Evolutionary conservation across 2,329 filamentous ascomycete genomes (phyloP).

Genomic region (Pseudocercospora eumusae): DNA sequence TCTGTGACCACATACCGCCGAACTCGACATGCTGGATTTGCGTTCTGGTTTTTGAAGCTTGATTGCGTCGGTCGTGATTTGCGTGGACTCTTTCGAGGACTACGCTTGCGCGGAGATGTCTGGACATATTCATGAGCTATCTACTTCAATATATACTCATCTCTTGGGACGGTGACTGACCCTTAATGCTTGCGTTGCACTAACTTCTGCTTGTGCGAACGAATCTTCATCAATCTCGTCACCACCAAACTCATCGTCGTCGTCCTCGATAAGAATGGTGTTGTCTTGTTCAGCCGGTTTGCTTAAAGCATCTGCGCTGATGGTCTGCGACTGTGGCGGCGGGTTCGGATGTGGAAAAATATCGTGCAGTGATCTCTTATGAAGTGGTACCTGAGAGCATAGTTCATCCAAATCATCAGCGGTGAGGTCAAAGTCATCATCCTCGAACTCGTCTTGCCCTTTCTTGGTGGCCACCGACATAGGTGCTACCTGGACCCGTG

Average conservation of each 20-base stretch:
- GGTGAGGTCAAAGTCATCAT: slow-evolving; percentile 52
- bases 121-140: slow-evolving; percentile 40
- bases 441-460: slow-evolving; percentile 48
- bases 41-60: slow-evolving; percentile 7
- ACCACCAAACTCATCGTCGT: slow-evolving; percentile 69
- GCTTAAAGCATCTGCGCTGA: background rate
- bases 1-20: slow-evolving; percentile 75
- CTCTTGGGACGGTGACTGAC: slow-evolving; percentile 39
- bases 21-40: slow-evolving; percentile 13
- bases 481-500: slow-evolving; percentile 16
- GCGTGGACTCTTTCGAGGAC: slow-evolving; percentile 25
- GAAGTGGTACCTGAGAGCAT: slow-evolving; percentile 45
- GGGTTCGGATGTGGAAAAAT: slow-evolving; percentile 39
- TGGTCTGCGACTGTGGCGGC: slow-evolving; percentile 21
- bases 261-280: slow-evolving; percentile 23
- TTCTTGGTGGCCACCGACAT: slow-evolving; percentile 22
- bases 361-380: slow-evolving; percentile 49
- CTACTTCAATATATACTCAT: slow-evolving; percentile 30
- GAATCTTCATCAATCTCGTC: slow-evolving; percentile 71
- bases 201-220: slow-evolving; percentile 66
- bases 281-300: slow-evolving; percentile 7
- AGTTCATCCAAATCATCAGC: slow-evolving; percentile 61
- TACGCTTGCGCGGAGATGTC: slow-evolving; percentile 31
- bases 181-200: slow-evolving; percentile 67
- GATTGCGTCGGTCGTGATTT: slow-evolving; percentile 17